Conservation (phyloP, 345 rosid species). For the Lagerstroemia speciosa region DNA sequence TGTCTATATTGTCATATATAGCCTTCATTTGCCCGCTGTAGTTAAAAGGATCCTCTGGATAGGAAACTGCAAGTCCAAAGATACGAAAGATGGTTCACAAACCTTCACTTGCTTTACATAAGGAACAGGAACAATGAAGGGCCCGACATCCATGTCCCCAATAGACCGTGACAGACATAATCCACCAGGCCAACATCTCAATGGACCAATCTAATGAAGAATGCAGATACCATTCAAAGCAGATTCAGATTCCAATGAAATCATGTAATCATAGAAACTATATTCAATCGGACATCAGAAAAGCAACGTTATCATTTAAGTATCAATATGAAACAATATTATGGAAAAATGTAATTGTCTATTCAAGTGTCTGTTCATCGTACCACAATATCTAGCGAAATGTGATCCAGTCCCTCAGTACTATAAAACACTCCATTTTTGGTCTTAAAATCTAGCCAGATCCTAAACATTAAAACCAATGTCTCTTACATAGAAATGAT, state of each 20-base stretch:
- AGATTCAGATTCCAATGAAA: neutral
- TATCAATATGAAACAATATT: too few species aligned
- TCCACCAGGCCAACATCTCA: conserved; percentile 99
- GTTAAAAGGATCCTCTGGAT: neutral
- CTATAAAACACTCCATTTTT: too few species aligned
- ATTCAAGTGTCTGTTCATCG: neutral
- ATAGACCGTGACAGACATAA: conserved; percentile 97
- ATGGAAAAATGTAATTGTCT: neutral
- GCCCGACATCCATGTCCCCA: conserved; percentile 95
- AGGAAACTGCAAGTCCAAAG: neutral
- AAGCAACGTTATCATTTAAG: neutral
- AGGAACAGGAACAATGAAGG: conserved; percentile 96
- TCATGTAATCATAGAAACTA: neutral
- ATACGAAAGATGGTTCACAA: conserved; percentile 13
- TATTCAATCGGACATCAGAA: neutral
- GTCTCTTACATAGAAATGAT: too few species aligned
- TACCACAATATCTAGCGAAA: too few species aligned
- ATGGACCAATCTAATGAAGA: conserved; percentile 72
- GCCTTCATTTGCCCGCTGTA: neutral
- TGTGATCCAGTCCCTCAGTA: too few species aligned
- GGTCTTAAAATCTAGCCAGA: too few species aligned
- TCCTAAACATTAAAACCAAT: too few species aligned
- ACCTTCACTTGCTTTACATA: conserved; percentile 98
- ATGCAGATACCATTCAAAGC: neutral
- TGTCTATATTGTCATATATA: neutral